Conservation (phyloP, 257 asterid species). For the Echites panduratus region DNA sequence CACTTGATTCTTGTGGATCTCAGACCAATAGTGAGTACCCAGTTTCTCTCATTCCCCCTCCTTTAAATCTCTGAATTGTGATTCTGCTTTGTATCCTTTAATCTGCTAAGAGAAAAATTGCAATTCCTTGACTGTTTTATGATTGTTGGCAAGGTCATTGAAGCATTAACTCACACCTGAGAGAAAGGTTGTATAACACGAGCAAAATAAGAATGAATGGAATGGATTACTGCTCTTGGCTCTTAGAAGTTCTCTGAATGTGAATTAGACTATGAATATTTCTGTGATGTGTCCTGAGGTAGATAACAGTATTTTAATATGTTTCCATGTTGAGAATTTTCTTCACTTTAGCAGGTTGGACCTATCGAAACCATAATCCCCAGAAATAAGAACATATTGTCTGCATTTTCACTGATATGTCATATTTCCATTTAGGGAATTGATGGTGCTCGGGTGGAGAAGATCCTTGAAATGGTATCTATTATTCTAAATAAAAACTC, state of each 20-base stretch:
- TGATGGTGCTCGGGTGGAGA: constrained; percentile 96
- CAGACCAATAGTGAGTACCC: constrained; percentile 66
- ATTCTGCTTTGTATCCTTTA: neutral
- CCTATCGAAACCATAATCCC: too few species aligned
- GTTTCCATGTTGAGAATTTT: neutral
- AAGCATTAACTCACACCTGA: neutral
- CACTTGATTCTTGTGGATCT: constrained; percentile 97
- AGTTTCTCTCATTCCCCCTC: too few species aligned
- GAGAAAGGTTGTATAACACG: too few species aligned
- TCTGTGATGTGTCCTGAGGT: neutral
- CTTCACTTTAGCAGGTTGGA: neutral
- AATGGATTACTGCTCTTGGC: neutral
- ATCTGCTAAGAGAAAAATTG: neutral
- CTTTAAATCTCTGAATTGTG: neutral
- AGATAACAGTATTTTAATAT: neutral
- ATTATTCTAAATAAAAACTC: constrained; percentile 93
- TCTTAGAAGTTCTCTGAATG: neutral
- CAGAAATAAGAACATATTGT: neutral
- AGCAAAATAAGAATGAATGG: neutral
- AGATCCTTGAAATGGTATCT: constrained; percentile 89
- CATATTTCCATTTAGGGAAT: constrained; percentile 44
- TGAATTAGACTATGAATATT: neutral
- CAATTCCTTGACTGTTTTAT: neutral
- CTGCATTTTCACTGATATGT: neutral
- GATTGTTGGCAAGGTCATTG: neutral